These are phyloP conservation scores for Claviceps pusilla DNA, from an alignment of 2,329 filamentous ascomycete genomes.

Conservation along the genomic window DNA sequence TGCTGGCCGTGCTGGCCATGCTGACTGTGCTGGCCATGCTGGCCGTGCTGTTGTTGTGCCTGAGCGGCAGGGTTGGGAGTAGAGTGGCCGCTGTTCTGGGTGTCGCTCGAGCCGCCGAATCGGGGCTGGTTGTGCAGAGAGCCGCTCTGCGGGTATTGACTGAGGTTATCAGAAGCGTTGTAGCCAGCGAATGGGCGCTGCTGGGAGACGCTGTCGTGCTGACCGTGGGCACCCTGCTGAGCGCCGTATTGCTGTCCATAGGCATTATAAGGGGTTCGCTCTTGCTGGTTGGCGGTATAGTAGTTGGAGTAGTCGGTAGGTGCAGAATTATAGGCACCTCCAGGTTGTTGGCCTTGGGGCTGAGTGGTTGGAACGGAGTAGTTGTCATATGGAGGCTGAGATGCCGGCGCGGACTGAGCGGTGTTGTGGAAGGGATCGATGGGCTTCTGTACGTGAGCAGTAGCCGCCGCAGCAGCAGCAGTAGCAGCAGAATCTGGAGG, in stretches of 20 bases:
- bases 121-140: conserved; percentile 38
- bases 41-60: conserved; percentile 31
- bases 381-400: conserved; percentile 45
- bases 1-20: neutral
- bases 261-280: conserved; percentile 67
- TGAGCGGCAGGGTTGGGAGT: conserved; percentile 68
- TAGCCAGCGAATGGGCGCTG: conserved; percentile 70
- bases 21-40: conserved; percentile 20
- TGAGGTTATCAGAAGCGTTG: conserved; percentile 45
- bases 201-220: conserved; percentile 59
- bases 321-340: conserved; percentile 56
- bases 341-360: conserved; percentile 41
- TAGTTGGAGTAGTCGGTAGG: conserved; percentile 72
- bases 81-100: conserved; percentile 75
- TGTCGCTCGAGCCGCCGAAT: conserved; percentile 47
- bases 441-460: conserved; percentile 52
- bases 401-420: conserved; percentile 45
- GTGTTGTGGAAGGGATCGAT: conserved; percentile 61
- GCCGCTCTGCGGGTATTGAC: conserved; percentile 62
- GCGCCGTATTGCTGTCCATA: conserved; percentile 49
- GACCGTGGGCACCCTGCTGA: conserved; percentile 43
- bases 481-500: conserved; percentile 41
- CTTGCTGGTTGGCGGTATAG: conserved; percentile 61
- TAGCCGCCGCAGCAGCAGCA: conserved; percentile 34
- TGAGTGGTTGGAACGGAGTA: conserved; percentile 45